Evolutionary conservation across 805 yeast species (phyloP).

Genomic region (Yamadazyma endophytica): DNA sequence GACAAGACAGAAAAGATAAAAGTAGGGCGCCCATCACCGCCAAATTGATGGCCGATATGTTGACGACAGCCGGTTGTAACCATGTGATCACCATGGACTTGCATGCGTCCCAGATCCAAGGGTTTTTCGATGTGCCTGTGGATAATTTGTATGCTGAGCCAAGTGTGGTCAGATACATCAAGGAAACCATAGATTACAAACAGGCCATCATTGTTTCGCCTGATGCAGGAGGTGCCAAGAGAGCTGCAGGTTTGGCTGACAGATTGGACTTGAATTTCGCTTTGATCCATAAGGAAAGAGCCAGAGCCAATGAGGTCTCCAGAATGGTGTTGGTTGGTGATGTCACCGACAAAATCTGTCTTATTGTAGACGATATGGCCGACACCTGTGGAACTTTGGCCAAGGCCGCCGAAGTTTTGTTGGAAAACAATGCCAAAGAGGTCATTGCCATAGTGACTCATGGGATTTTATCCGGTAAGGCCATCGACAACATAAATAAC

Average conservation of each 20-base stretch:
- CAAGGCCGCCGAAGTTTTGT: constrained; percentile 85
- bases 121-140: constrained; percentile 92
- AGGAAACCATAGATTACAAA: constrained; percentile 52
- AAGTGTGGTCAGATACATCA: constrained; percentile 75
- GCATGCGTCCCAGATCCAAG: constrained; percentile 97
- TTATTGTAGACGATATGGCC: constrained; percentile 95
- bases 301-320: constrained; percentile 90
- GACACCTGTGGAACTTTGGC: constrained; percentile 97
- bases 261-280: constrained; percentile 90
- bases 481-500: constrained; percentile 65
- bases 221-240: constrained; percentile 98
- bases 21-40: constrained; percentile 96
- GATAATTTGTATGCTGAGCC: constrained; percentile 97
- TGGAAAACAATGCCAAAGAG: constrained; percentile 74
- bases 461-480: constrained; percentile 86
- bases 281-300: constrained; percentile 93
- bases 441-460: constrained; percentile 95
- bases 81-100: constrained; percentile 96
- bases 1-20: constrained; percentile 96
- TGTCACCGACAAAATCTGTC: constrained; percentile 76
- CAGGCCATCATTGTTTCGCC: constrained; percentile 85
- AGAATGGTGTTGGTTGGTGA: constrained; percentile 96
- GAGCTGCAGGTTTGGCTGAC: constrained; percentile 94
- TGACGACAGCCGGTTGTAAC: constrained; percentile 91
- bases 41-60: constrained; percentile 83